Evolutionary conservation across 2,329 filamentous ascomycete genomes (phyloP), one percentile per base, ranked within the genome.

Genomic region (Aspergillus ochraceus): DNA sequence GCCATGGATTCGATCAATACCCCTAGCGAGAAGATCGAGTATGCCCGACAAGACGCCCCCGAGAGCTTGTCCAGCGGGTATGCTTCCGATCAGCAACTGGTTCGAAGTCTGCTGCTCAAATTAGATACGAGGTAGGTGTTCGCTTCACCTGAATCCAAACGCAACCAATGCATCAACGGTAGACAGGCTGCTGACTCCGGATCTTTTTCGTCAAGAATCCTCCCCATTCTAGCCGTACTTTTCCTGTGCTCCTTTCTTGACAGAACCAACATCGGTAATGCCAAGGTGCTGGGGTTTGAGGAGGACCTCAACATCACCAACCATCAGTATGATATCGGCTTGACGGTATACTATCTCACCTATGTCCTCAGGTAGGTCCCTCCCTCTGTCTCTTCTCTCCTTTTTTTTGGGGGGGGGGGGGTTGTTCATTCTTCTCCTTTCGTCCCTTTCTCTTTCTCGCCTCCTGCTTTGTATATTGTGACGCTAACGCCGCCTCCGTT

Each of bases 211-310:
- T 58, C 36, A 42, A 88, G 85, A 52, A 83, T 89, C 26, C 76
- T 89, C 6, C 87, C 87, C 0, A 74, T 87, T 6, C 79, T 90
- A n/a, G 82, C 86, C 0, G 67, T 89, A 0, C 76, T 90, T 1
- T 89, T 89, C 65, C 78, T 90, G 10, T 89, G 85, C 74, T 89
- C 86, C 1, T 84, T 85, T 63, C 78, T 85, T 57, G 88, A 90
- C 72, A 82, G 89, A 47, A 89, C 88, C n/a, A 91, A 90, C 69
- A 86, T 90, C 42, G 88, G 88, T 42, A 90, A 90, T 68, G 88
- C 88, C 24, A 86, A 86, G 61, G 85, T 90, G 9, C 80, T 88
- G 54, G 84, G 85, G 0, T 79, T 91, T 14, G 84, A 88, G 65
- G 64, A 76, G 1, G 84, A 87, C 66, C 71, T 89, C 2, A 70